These are phyloP conservation scores for Nakazawaea ambrosiae DNA, from an alignment of 805 yeast genomes.

Conservation along the genomic window DNA sequence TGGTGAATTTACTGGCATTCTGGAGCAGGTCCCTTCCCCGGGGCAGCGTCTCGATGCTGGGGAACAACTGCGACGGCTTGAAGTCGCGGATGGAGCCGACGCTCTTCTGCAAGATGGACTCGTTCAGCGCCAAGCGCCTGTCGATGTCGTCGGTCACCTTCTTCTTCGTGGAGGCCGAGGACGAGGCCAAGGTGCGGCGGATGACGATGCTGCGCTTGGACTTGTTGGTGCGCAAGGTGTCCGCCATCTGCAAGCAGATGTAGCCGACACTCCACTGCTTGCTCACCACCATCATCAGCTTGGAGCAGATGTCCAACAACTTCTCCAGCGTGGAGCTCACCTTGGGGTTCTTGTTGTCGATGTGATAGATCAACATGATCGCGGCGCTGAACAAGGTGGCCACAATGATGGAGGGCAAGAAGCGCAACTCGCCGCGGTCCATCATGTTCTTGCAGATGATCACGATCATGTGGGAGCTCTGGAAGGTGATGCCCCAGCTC, in stretches of 20 bases:
- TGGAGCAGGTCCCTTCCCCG: too few relatives aligned
- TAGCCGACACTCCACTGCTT: constrained; percentile 7
- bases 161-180: not conserved
- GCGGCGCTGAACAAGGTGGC: constrained; percentile 6
- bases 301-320: constrained; percentile 8
- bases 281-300: constrained; percentile 8
- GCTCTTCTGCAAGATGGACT: too few relatives aligned
- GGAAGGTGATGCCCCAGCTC: constrained; percentile 77
- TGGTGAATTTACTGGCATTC: too few relatives aligned
- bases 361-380: constrained; percentile 11
- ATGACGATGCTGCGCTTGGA: constrained; percentile 7
- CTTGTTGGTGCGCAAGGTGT: constrained; percentile 10
- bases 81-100: not conserved
- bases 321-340: constrained; percentile 8
- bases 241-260: constrained; percentile 10
- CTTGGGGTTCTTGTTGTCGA: constrained; percentile 10
- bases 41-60: too few relatives aligned
- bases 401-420: constrained; percentile 52
- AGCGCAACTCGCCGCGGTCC: constrained; percentile 39
- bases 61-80: constrained; percentile 7
- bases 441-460: constrained; percentile 48
- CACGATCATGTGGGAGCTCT: constrained; percentile 71
- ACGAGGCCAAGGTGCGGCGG: constrained; percentile 1
- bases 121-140: too few relatives aligned
- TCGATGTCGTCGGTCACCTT: not conserved